These are phyloP conservation scores for Xerocomus brunneocitrinus DNA, from an alignment of 768 basidiomycete species.

Conservation along the genomic window DNA sequence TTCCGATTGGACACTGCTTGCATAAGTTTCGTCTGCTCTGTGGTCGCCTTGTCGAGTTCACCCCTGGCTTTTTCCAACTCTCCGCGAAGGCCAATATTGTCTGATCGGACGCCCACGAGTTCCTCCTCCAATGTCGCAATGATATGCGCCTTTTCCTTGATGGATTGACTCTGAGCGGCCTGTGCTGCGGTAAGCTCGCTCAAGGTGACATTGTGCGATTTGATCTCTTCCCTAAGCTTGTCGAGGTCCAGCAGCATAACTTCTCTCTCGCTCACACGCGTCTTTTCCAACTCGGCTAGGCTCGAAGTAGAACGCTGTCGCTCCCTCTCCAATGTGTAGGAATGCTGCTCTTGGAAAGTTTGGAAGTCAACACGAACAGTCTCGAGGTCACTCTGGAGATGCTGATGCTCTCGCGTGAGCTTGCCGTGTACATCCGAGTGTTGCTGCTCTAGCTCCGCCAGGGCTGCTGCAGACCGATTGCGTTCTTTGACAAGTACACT, in stretches of 20 bases:
- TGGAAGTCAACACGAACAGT: slow-evolving; percentile 44
- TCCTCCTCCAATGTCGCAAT: slow-evolving; percentile 49
- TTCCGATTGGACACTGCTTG: slow-evolving; percentile 74
- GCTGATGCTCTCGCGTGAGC: slow-evolving; percentile 33
- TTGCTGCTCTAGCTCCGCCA: slow-evolving; percentile 48
- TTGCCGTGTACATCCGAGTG: slow-evolving; percentile 47
- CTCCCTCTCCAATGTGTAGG: slow-evolving; percentile 23
- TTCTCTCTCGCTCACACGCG: slow-evolving; percentile 20
- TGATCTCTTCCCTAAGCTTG: slow-evolving; percentile 46
- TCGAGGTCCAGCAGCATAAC: slow-evolving; percentile 45
- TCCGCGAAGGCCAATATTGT: slow-evolving; percentile 40
- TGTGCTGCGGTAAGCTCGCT: slow-evolving; percentile 37
- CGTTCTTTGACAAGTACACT: slow-evolving; percentile 43
- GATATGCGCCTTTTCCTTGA: slow-evolving; percentile 46
- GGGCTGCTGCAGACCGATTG: slow-evolving; percentile 36
- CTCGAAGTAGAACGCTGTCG: slow-evolving; percentile 22
- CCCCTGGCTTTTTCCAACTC: slow-evolving; percentile 46
- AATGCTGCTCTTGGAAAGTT: slow-evolving; percentile 20
- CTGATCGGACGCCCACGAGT: slow-evolving; percentile 36
- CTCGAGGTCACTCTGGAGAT: slow-evolving; percentile 51
- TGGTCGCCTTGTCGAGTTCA: slow-evolving; percentile 55
- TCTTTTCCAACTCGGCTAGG: slow-evolving; percentile 16
- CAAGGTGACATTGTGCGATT: slow-evolving; percentile 44
- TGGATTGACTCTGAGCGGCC: slow-evolving; percentile 41
- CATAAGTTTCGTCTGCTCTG: slow-evolving; percentile 57